A percentile compares a stretch with the other conserved stretches of the same genome.
These are phyloP conservation scores for Melaleuca quinquenervia DNA, from an alignment of 345 rosid genomes.

Conservation along the genomic window DNA sequence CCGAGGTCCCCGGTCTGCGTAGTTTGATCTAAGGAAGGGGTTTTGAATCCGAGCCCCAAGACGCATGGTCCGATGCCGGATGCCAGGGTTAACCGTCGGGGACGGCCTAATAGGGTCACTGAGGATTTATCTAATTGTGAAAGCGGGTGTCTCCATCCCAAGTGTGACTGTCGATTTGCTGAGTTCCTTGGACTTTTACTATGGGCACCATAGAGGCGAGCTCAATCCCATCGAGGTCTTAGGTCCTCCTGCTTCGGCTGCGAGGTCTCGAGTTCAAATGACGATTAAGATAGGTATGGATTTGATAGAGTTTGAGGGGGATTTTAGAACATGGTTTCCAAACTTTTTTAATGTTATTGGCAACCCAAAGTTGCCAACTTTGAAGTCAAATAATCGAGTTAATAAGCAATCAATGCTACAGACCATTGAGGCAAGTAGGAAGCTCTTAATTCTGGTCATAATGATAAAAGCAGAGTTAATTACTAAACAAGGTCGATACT, in stretches of 20 bases:
- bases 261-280: too few species aligned
- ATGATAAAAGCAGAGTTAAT: background rate
- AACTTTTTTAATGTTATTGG: too few species aligned
- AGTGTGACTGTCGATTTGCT: background rate
- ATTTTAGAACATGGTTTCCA: background rate
- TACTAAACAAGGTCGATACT: background rate
- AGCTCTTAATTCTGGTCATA: background rate
- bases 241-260: background rate
- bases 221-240: background rate
- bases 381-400: too few species aligned
- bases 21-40: background rate
- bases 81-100: background rate
- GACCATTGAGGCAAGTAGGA: background rate
- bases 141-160: background rate
- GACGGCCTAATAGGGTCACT: background rate
- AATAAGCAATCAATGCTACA: too few species aligned
- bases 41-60: background rate
- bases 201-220: background rate
- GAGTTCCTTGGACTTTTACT: too few species aligned
- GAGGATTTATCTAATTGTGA: background rate
- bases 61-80: too few species aligned
- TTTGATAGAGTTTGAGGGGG: background rate
- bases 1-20: background rate
- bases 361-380: background rate
- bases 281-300: background rate